Base-by-base conservation (phyloP, 1,139 yeast genomes). In the Scheffersomyces lignicola region DNA sequence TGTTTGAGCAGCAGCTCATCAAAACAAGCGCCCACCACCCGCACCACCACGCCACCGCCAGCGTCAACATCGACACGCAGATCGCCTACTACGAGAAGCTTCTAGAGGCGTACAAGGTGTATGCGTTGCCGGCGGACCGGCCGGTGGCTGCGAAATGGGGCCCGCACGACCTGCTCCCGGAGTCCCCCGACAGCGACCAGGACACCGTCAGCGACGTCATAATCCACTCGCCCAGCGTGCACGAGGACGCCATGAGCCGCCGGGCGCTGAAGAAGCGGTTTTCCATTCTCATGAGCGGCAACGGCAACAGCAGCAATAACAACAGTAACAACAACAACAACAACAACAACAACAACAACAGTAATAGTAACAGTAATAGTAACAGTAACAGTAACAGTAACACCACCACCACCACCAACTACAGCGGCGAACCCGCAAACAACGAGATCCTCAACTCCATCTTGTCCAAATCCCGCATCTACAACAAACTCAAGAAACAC, bases 401-500 rank as follows among this genome's bases (percentile, higher is more conserved):
- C 20, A n/a, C 18, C 16, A 30, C 15, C 21, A 18, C 7, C 11
- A 29, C 18, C 10, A 18, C 24, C 9, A 29, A 24, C 13, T 9
- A 18, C 12, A 12, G 14, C 23, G 17, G 11, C 21, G 26, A 33
- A 26, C 18, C 24, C n/a, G 49, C 36, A 54, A 49, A 34, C 57
- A 51, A 39, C n/a, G 62, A 55, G 36, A 49, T 56, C 0, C 40
- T 63, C 9, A 64, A 62, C 41, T 48, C 54, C n/a, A 42, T 69
- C 10, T 52, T 68, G 16, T 54, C 66, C 11, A 69, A 69, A 40
- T 60, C 71, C 5, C 55, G 56, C 41, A 47, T 69, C 18, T 69
- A 69, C 44, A 62, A 58, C 42, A 58, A 64, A 39, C 48, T 69
- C 18, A 68, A 61, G 42, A 67, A 65, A 41, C 54, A 63, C 38